phyloP scores from a whole-genome alignment of 306 rosid species.

The Cicer arietinum region DNA sequence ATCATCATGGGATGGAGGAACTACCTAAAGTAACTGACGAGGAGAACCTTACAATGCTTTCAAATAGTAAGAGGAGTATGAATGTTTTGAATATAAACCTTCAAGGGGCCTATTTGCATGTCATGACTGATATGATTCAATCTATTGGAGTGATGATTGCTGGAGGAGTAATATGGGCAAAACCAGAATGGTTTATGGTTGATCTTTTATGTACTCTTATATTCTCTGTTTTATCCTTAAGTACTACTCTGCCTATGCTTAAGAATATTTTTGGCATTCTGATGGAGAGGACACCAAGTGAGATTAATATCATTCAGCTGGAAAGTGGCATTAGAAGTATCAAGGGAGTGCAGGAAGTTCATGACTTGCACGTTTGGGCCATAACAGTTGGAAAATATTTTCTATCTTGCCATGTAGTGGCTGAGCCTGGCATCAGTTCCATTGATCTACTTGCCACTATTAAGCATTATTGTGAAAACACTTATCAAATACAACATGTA shows the following conservation, averaged over 20 bases:
- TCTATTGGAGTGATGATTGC: conserved; percentile 94
- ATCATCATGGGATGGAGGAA: conserved; percentile 51
- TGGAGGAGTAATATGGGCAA: conserved; percentile 78
- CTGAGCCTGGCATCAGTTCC: conserved; percentile 60
- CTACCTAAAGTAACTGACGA: conserved; percentile 48
- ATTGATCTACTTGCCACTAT: conserved; percentile 57
- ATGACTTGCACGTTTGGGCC: conserved; percentile 89
- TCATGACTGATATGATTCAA: conserved; percentile 87
- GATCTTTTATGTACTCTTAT: conserved; percentile 79
- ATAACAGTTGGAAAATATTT: conserved; percentile 77
- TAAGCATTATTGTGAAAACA: conserved; percentile 64
- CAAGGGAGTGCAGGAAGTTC: conserved; percentile 72
- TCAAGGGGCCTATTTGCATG: conserved; percentile 95
- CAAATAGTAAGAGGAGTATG: conserved; percentile 45
- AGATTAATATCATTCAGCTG: conserved; percentile 60
- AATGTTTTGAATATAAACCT: conserved; percentile 67
- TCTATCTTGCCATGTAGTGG: conserved; percentile 74
- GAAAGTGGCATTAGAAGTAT: conserved; percentile 66
- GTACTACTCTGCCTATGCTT: conserved; percentile 76
- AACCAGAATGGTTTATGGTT: conserved; percentile 76
- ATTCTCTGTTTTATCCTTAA: conserved; percentile 72
- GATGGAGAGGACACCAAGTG: conserved; percentile 74
- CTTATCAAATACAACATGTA: conserved; percentile 67
- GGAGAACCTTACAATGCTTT: conserved; percentile 55
- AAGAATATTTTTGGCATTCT: conserved; percentile 65